Base-by-base conservation (phyloP, 208 protist species). In the Porcisia hertigi region DNA sequence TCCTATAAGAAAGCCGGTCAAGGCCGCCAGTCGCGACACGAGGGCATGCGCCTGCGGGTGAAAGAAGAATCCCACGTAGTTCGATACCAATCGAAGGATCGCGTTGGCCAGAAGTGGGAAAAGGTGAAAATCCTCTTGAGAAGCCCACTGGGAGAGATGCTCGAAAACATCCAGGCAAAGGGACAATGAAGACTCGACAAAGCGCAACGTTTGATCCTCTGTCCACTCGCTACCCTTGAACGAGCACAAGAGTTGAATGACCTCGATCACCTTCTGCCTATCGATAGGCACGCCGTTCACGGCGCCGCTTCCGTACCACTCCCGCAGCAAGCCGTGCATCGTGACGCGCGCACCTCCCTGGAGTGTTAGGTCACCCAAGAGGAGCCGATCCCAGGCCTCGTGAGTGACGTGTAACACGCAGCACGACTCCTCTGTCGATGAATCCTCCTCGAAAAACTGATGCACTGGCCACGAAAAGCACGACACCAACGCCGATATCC, bases 391-490 rank as follows among this genome's bases (percentile, higher is more conserved):
- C 90, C 92, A 96, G 64, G 81, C 75, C n/a, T 47, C 57, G 53
- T 85, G 86, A 6, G 77, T 62, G 18, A 96, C 90, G 41, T 72
- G 62, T 36, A 92, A 92, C 25, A 81, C 71, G 1, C 83, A 73
- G 49, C 74, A 85, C 34, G 74, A 80, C 69, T 94, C 90, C 58
- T 92, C 85, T 0, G 77, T 63, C 4, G 82, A 70, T 1, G 75
- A 75, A 45, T 97, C 89, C 69, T 94, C 89, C 41, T 95, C 93
- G 83, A 97, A 93, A 69, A 91, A 95, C 39, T 76, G 73, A 63
- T 97, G 91, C 66, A 69, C 57, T 0, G 85, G 82, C 93, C 93
- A 97, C n/a, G 91, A 87, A n/a, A 95, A 69, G 71, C 86, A 84
- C 30, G 88, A 77, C 20, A 79, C 52, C 16, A 94, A 71, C 11